A percentile compares a stretch with the other conserved stretches of the same genome.
These are phyloP conservation scores for Zoysia matrella DNA, from an alignment of 202 grass and related monocot genomes.

Conservation along the genomic window DNA sequence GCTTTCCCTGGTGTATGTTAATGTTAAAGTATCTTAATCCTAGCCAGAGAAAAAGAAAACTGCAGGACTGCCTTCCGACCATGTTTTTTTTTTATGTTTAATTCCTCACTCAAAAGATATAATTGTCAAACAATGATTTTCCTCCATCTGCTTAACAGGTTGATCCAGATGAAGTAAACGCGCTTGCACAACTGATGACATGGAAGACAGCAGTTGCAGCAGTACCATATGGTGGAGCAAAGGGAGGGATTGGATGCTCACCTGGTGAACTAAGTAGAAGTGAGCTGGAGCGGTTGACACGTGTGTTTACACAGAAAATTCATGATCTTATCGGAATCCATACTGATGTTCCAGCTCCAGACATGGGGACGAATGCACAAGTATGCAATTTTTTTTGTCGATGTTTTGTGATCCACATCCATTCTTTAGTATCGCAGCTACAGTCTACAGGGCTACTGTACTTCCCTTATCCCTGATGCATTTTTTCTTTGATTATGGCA, in stretches of 20 bases:
- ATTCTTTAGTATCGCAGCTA: slow-evolving; percentile 27
- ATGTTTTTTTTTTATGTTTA: slow-evolving; percentile 12
- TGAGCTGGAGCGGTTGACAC: slow-evolving; percentile 87
- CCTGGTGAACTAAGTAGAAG: slow-evolving; percentile 88
- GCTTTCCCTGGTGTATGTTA: not conserved
- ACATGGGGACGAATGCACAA: slow-evolving; percentile 97
- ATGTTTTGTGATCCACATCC: not conserved
- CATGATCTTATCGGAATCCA: slow-evolving; percentile 90
- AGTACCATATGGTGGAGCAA: slow-evolving; percentile 95
- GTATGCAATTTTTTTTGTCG: slow-evolving; percentile 26
- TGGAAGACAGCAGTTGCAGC: slow-evolving; percentile 96
- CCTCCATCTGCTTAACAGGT: slow-evolving; percentile 50
- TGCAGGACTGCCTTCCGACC: not conserved
- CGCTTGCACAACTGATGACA: slow-evolving; percentile 97
- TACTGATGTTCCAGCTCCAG: slow-evolving; percentile 89
- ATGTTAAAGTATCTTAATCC: slow-evolving; percentile 6
- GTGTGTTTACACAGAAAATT: slow-evolving; percentile 97
- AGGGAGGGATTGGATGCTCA: slow-evolving; percentile 88
- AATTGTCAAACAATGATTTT: not conserved
- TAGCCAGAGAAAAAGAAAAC: not conserved
- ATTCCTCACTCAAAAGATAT: not conserved
- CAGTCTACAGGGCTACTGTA: not conserved
- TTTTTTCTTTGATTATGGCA: slow-evolving; percentile 7
- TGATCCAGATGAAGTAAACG: slow-evolving; percentile 91
- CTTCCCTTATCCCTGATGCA: slow-evolving; percentile 26